Conservation (phyloP, 768 basidiomycete genomes). For the Leccinum pellstonianum region DNA sequence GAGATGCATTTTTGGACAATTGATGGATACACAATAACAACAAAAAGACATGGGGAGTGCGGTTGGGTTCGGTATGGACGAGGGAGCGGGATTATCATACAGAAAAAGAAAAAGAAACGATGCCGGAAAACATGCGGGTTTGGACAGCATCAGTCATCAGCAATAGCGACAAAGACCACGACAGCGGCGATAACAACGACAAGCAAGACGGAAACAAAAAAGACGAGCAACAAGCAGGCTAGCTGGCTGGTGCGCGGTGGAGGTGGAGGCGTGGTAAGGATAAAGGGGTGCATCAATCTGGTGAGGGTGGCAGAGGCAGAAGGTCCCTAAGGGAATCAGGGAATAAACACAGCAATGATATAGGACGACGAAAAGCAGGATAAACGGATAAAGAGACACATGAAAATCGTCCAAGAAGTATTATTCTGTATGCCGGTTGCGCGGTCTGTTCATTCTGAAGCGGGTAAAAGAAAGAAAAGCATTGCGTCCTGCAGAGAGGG, state of each 20-base stretch:
- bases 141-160: neutral
- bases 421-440: neutral
- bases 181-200: neutral
- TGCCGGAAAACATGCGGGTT: neutral
- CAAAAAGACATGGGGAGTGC: neutral
- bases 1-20: neutral
- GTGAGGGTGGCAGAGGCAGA: neutral
- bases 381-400: neutral
- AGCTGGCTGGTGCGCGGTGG: neutral
- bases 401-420: neutral
- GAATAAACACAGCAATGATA: slow-evolving; percentile 18
- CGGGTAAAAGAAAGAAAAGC: neutral
- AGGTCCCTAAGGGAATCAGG: neutral
- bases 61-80: neutral
- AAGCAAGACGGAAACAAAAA: neutral
- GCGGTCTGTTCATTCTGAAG: neutral
- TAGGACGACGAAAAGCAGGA: slow-evolving; percentile 16
- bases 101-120: neutral
- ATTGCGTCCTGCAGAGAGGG: slow-evolving; percentile 6
- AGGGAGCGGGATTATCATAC: neutral
- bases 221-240: neutral
- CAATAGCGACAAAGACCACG: neutral
- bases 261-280: neutral
- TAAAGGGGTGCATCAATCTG: neutral
- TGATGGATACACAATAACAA: neutral